phyloP scores from a whole-genome alignment of 768 basidiomycete genomes.

The Hygrophorus pudorinus region DNA sequence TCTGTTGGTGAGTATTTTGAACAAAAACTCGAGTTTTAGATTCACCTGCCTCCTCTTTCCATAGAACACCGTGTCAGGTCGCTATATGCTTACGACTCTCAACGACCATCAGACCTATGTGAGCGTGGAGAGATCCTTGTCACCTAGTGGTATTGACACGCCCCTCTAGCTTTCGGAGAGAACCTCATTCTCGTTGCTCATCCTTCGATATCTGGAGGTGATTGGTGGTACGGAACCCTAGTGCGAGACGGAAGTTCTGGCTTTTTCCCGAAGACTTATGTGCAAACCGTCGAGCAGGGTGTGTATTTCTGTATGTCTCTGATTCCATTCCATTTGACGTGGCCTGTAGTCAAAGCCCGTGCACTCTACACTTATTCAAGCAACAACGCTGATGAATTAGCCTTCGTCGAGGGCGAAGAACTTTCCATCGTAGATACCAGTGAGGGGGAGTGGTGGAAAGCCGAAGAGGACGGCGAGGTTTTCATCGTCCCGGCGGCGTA shows the following conservation, averaged over 20 bases:
- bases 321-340: constrained; percentile 3
- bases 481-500: constrained; percentile 91
- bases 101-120: constrained; percentile 85
- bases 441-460: constrained; percentile 95
- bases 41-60: constrained; percentile 5
- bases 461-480: constrained; percentile 75
- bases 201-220: constrained; percentile 76
- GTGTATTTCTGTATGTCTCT: constrained; percentile 18
- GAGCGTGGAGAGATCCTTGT: constrained; percentile 19
- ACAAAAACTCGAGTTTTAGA: constrained; percentile 5
- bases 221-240: constrained; percentile 89
- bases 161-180: constrained; percentile 57
- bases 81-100: constrained; percentile 77
- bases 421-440: constrained; percentile 72
- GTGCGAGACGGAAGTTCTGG: constrained; percentile 61
- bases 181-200: constrained; percentile 73
- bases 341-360: constrained; percentile 48
- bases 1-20: constrained; percentile 43
- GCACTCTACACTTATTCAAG: constrained; percentile 76
- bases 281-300: constrained; percentile 64
- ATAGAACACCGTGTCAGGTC: constrained; percentile 70
- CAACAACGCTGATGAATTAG: constrained; percentile 67
- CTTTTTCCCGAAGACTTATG: constrained; percentile 86
- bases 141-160: background rate
- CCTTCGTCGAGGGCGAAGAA: constrained; percentile 73